These are phyloP conservation scores for Xylaria sp. DNA, from an alignment of 2,329 filamentous ascomycete species.

Conservation along the genomic window DNA sequence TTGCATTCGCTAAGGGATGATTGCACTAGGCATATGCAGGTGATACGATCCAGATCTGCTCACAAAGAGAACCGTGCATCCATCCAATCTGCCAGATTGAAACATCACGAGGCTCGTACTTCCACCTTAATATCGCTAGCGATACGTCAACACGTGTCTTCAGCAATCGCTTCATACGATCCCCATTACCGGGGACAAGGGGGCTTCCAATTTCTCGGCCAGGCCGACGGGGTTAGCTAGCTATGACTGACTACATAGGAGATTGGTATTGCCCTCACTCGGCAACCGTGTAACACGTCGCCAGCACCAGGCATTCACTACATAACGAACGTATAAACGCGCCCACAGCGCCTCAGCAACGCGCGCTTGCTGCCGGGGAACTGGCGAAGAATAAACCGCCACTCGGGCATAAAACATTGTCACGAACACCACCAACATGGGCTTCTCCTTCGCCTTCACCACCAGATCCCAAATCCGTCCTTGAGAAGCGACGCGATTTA, in stretches of 20 bases:
- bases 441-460: no score
- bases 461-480: no score
- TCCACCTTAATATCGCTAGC: not conserved
- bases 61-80: not conserved
- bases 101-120: conserved; percentile 2
- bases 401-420: no score
- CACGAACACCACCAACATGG: no score
- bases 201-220: no score
- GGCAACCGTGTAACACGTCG: not conserved
- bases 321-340: conserved; percentile 7
- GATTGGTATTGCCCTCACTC: no score
- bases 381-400: no score
- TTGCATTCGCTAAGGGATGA: not conserved
- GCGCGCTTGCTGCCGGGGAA: not conserved
- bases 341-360: conserved; percentile 8
- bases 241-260: no score
- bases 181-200: not conserved
- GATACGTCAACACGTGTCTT: not conserved
- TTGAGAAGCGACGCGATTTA: no score
- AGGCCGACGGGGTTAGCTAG: no score
- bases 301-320: not conserved
- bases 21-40: not conserved
- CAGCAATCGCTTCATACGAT: not conserved
- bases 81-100: not conserved
- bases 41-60: not conserved